Conservation (phyloP, 2,329 filamentous ascomycete genomes). For the Ceratocystis harringtonii region DNA sequence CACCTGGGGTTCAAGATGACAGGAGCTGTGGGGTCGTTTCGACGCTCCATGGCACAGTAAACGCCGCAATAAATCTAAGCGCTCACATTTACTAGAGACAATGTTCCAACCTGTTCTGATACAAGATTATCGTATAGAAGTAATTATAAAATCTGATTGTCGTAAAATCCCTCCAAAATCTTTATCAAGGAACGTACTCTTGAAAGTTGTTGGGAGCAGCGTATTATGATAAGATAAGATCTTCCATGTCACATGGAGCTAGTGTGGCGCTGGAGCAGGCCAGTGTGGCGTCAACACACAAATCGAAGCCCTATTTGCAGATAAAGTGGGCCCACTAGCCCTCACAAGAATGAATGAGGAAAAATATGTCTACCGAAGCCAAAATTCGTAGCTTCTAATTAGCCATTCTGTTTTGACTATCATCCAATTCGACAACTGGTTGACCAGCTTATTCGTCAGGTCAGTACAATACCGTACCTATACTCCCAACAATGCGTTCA, state of each 20-base stretch:
- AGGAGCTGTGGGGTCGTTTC: background rate
- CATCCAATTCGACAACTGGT: constrained; percentile 33
- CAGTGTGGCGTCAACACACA: constrained; percentile 6
- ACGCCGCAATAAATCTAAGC: background rate
- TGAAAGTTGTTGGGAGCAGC: background rate
- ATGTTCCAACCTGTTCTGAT: background rate
- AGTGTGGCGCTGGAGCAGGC: background rate
- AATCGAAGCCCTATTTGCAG: constrained; percentile 9
- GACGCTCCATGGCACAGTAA: background rate
- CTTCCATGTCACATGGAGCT: background rate
- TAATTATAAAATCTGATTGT: background rate
- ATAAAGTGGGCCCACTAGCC: constrained; percentile 12
- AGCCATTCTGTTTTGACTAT: constrained; percentile 19
- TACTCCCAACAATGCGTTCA: background rate
- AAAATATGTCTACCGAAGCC: constrained; percentile 11
- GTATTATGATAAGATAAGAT: background rate
- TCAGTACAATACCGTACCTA: constrained; percentile 24
- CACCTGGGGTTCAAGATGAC: background rate
- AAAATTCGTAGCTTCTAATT: constrained; percentile 8
- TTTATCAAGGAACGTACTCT: too few relatives aligned
- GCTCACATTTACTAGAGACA: background rate
- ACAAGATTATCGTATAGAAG: too few relatives aligned
- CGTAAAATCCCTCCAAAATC: too few relatives aligned
- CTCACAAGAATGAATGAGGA: background rate
- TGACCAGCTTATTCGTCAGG: constrained; percentile 35